Conservation (phyloP, 148 eudicot genomes). For the Mesembryanthemum crystallinum region DNA sequence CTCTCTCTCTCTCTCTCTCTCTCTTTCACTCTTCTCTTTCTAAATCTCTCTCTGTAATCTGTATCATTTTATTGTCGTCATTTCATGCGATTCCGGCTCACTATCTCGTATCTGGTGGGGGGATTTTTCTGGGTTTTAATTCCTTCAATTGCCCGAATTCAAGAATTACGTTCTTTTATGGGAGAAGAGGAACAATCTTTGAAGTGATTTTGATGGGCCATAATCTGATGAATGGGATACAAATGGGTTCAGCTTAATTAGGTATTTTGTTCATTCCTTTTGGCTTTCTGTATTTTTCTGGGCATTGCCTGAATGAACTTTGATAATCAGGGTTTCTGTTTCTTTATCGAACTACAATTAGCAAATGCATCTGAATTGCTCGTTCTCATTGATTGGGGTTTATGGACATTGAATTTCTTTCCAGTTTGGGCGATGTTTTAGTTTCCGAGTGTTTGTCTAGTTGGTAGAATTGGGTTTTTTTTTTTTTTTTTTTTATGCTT, state of each 20-base stretch:
- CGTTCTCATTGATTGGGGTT: background rate
- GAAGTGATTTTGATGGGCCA: background rate
- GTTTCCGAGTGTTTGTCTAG: constrained; percentile 7
- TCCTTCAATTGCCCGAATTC: background rate
- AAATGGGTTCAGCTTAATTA: background rate
- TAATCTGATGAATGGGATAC: background rate
- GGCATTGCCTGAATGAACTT: constrained; percentile 15
- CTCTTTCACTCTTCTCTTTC: too few species aligned
- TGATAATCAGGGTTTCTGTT: background rate
- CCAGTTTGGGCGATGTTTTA: background rate
- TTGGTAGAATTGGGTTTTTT: constrained; percentile 2
- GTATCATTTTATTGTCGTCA: background rate
- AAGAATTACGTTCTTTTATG: background rate
- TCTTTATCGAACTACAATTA: background rate
- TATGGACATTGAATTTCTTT: background rate
- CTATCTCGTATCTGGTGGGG: background rate
- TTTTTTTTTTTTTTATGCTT: too few species aligned
- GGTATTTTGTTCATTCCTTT: constrained; percentile 7
- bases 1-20: background rate
- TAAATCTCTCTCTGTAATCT: background rate
- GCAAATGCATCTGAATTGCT: background rate
- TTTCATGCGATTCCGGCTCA: background rate
- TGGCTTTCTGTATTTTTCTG: background rate
- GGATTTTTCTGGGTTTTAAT: background rate
- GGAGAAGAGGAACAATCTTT: background rate